Conservation (phyloP, 257 asterid species). For the Nicotiana tabacum region DNA sequence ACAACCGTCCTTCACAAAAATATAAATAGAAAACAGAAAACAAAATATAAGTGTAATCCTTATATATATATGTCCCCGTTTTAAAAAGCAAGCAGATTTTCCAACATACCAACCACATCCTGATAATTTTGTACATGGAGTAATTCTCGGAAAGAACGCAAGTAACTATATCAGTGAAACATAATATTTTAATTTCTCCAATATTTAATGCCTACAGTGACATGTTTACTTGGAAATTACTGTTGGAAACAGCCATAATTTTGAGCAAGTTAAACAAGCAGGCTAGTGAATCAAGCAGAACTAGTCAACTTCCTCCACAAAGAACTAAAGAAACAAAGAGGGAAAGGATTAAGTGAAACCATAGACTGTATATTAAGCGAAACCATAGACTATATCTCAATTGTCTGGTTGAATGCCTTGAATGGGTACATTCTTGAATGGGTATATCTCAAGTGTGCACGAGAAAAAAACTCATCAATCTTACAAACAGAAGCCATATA, state of each 20-base stretch:
- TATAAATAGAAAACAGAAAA: not conserved
- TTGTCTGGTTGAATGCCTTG: constrained; percentile 3
- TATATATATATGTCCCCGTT: too few species aligned
- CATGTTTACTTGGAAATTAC: not conserved
- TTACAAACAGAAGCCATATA: constrained; percentile 67
- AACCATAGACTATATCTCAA: constrained; percentile 6
- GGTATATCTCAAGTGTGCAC: constrained; percentile 64
- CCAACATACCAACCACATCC: not conserved
- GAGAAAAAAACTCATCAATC: constrained; percentile 70
- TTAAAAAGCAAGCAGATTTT: not conserved
- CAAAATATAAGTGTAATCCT: too few species aligned
- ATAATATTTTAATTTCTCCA: not conserved
- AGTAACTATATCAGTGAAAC: not conserved
- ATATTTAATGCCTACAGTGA: not conserved
- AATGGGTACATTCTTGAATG: not conserved
- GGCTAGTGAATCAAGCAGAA: not conserved
- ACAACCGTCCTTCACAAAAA: not conserved
- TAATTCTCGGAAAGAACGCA: not conserved
- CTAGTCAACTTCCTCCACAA: not conserved
- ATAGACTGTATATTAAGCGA: too few species aligned
- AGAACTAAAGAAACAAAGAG: not conserved
- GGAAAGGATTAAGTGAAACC: too few species aligned
- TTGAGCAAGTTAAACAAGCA: not conserved
- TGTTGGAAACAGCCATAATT: not conserved
- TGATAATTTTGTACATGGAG: not conserved